Base-by-base conservation (phyloP, 257 asterid species). In the Echium plantagineum region DNA sequence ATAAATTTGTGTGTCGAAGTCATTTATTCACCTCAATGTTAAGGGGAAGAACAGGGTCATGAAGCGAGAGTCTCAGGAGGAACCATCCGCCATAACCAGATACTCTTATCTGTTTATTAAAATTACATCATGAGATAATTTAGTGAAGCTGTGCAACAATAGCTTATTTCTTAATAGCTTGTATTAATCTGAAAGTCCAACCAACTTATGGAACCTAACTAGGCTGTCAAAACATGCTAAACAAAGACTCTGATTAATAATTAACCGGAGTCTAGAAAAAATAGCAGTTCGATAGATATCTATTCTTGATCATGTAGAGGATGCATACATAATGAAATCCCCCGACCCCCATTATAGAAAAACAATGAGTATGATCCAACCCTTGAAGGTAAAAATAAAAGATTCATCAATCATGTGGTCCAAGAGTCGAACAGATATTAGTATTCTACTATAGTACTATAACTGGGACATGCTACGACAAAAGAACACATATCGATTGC, bases 21-120 rank as follows among this genome's bases (percentile, higher is more conserved):
- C 49, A 46, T 49, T 21, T 32, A 19, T 55, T 64, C 68, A 93
- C 98, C 98, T 93, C 98, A 22, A 93, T 86, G 63, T 93, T 93
- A 18, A 93, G 97, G 61, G 98, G 96, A 66, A 93, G 74, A 70
- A 93, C 97, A 3, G 97, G 98, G 77, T 93, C 98, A 38, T 93
- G 98, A 64, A 93, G 98, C 55, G 97, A 93, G 61, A 89, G 98
- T 63, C 98, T 84, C 78, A 89, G 77, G 58, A 93, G 97, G 78
- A 93, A 84, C 98, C 98, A 93, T 62, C 98, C 98, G n/a, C 96
- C 98, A 72, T 72, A 81, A 61, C 95, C 97, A 26, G 98, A 89
- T 68, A 80, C 95, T 71, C 98, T 80, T 49, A 89, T 81, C 97
- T 93, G 75, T 65, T 76, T 54, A 60, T 7, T 35, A 73, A 68